Evolutionary conservation across 1,284 basidiomycete species (phyloP).

Genomic region (Xerocomus minutiporus): DNA sequence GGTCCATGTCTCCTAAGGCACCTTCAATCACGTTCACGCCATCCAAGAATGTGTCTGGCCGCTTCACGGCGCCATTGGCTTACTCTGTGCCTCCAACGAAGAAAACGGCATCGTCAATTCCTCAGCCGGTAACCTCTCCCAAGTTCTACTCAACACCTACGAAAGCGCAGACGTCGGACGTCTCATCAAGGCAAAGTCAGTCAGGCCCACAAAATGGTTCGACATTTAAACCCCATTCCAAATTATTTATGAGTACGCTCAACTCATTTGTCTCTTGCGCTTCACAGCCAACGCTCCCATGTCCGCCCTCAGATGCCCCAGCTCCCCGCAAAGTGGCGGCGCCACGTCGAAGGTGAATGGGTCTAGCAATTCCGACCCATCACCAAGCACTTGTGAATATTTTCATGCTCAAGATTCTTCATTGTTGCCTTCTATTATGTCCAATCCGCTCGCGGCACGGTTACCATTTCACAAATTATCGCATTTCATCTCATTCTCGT

Average conservation of each 20-base stretch:
- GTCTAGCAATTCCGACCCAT: conserved; percentile 1
- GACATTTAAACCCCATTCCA: conserved; percentile 46
- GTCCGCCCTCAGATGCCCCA: conserved; percentile 33
- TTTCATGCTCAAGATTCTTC: conserved; percentile 24
- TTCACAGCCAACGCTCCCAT: conserved; percentile 37
- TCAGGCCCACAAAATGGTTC: conserved; percentile 49
- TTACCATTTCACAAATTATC: conserved; percentile 43
- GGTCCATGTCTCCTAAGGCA: conserved; percentile 30
- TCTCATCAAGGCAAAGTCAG: conserved; percentile 29
- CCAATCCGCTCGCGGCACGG: conserved; percentile 50
- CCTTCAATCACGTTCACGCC: conserved; percentile 24
- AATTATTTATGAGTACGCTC: conserved; percentile 47
- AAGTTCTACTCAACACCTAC: conserved; percentile 17
- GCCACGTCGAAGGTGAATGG: conserved; percentile 26
- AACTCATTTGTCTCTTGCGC: conserved; percentile 42
- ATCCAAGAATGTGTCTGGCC: conserved; percentile 22
- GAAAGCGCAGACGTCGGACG: conserved; percentile 15
- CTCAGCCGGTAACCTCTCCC: conserved; percentile 45
- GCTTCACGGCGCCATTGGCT: conserved; percentile 17
- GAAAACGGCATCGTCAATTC: conserved; percentile 51
- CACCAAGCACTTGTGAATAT: conserved; percentile 22
- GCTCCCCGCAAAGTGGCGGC: conserved; percentile 17
- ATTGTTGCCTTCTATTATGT: conserved; percentile 44
- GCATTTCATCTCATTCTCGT: conserved; percentile 54
- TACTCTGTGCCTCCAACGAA: conserved; percentile 44